These are phyloP conservation scores for Rusavskia elegans DNA, from an alignment of 495 filamentous ascomycete species.

Conservation along the genomic window DNA sequence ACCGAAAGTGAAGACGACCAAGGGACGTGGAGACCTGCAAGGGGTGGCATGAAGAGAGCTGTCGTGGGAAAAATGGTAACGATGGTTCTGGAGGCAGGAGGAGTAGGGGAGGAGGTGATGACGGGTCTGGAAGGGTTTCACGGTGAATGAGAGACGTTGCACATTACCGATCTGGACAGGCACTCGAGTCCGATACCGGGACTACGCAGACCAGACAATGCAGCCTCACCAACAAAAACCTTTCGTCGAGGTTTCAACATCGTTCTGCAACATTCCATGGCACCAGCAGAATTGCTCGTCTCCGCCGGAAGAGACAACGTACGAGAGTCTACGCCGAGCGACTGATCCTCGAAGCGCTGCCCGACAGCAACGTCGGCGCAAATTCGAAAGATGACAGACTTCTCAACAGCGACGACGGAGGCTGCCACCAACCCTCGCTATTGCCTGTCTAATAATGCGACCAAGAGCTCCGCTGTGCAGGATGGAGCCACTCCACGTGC, in stretches of 20 bases:
- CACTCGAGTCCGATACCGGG: neutral
- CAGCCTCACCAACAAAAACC: neutral
- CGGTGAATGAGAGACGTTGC: conserved; percentile 15
- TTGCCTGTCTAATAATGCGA: neutral
- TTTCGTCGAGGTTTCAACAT: no score
- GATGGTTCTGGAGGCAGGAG: conserved; percentile 49
- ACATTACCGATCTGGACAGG: neutral
- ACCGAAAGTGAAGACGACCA: conserved; percentile 19
- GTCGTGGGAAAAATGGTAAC: conserved; percentile 51
- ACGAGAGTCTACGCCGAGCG: no score
- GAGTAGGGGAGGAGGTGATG: conserved; percentile 73
- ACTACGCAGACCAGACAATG: neutral
- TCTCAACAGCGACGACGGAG: neutral
- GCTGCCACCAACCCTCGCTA: neutral
- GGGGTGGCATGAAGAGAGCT: conserved; percentile 57
- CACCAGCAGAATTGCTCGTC: no score
- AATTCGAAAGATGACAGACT: no score
- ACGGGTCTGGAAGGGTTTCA: conserved; percentile 54
- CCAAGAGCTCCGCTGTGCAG: neutral
- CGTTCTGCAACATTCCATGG: no score
- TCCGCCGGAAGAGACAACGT: no score
- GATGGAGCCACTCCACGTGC: neutral
- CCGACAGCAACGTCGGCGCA: no score
- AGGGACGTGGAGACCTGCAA: conserved; percentile 64
- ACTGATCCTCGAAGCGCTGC: no score